Evolutionary conservation across 352 stramenopile species (phyloP), one percentile per base, ranked within the genome.

Genomic region (Globisporangium viniferum): DNA sequence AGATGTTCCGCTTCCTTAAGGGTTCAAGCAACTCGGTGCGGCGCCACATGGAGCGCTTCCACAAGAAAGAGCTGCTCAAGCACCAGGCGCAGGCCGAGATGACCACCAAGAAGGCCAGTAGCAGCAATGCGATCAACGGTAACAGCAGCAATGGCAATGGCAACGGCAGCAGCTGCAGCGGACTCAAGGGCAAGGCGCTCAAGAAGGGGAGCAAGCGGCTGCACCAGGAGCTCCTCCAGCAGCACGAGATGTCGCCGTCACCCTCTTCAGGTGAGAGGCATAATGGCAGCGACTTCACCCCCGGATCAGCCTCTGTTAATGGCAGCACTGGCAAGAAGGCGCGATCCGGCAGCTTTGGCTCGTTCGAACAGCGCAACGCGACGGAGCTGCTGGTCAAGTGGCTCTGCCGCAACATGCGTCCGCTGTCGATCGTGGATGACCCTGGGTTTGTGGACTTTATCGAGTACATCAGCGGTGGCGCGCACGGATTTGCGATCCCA

Each of bases 1-100:
- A 77, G 57, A 75, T 80, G 62, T 82, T 86, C 59, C 76, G 76
- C 67, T 86, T 86, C 72, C 73, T 73, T 59, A 86, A 86, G 61
- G 78, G 78, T 64, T 86, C 78, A 27, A 86, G 78, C 72, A 86
- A 86, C 69, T 84, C 78, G 54, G 78, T 86, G 61, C 76, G 78
- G 8, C 76, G 78, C 31, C 78, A 86, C 76, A 86, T 86, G 78
- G 78, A 86, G 72, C 76, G 76, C 49, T 84, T 81, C 67, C 78
- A 86, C 73, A 70, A 70, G 63, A 79, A 77, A 49, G 78, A 86
- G 55, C 68, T 86, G 36, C 62, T 73, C 24, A 73, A 74, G 62
- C 61, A 78, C 20, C 71, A 73, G 18, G 64, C 63, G 22, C 72
- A 78, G 41, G 59, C 49, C 51, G 71, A 74, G 41, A n/a, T 55